A percentile compares a stretch with the other conserved stretches of the same genome.
phyloP scores from a whole-genome alignment of 495 filamentous ascomycete species.

The Talaromyces borbonicus region DNA sequence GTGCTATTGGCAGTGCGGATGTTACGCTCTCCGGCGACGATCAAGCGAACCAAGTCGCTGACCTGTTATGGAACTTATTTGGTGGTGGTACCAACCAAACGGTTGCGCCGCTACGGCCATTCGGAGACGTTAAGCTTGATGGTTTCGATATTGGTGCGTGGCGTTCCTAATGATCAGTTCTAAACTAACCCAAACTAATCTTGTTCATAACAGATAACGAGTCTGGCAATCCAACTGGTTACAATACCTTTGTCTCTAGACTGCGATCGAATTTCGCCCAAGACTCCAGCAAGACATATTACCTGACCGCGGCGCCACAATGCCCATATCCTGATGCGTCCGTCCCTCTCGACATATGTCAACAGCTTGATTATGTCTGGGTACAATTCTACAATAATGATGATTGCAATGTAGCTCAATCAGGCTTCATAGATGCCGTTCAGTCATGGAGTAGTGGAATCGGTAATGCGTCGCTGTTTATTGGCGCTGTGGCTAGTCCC shows the following conservation, averaged over 20 bases:
- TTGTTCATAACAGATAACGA: conserved; percentile 11
- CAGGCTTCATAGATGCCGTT: conserved; percentile 20
- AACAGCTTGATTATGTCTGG: conserved; percentile 28
- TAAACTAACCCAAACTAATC: background rate
- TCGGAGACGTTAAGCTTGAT: conserved; percentile 43
- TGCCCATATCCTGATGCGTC: conserved; percentile 40
- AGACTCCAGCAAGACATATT: conserved; percentile 37
- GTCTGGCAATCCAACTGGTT: conserved; percentile 17
- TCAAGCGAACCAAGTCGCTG: conserved; percentile 36
- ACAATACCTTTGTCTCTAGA: conserved; percentile 33
- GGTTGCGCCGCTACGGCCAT: conserved; percentile 27
- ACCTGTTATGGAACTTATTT: conserved; percentile 44
- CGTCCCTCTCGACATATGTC: conserved; percentile 14
- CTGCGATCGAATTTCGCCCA: conserved; percentile 35
- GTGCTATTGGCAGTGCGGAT: conserved; percentile 30
- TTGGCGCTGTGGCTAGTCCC: conserved; percentile 50
- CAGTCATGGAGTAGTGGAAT: conserved; percentile 30
- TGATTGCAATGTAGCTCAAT: conserved; percentile 15
- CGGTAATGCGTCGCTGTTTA: conserved; percentile 47
- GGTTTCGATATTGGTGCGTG: conserved; percentile 47
- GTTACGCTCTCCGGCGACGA: conserved; percentile 16
- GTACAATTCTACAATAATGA: conserved; percentile 41
- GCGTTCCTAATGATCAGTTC: background rate
- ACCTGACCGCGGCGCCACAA: conserved; percentile 48
- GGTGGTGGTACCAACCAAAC: conserved; percentile 26